Base-by-base conservation (phyloP, 116 monocot genomes). In the Thalassia testudinum region DNA sequence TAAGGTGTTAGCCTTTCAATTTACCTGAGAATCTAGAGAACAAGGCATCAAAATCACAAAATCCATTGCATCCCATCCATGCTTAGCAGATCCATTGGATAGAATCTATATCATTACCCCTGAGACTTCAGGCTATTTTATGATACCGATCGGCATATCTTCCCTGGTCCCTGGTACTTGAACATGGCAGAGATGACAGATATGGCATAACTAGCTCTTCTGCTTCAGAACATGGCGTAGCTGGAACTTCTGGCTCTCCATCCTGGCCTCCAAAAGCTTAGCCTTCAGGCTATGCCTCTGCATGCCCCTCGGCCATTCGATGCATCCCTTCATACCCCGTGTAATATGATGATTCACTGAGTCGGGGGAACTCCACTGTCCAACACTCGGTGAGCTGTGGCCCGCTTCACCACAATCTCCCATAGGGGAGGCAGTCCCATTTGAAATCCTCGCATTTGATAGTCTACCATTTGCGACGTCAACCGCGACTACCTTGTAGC, bases 181-280 rank as follows among this genome's bases (percentile, higher is more conserved):
- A 34, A 10, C 30, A 34, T 34, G 10, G 30, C 10, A 3, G 10
- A 34, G 30, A 34, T 3, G 30, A 34, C 10, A 34, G 3, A 34
- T 10, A 10, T 34, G 45, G 4, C 15, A 45, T 4, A 45, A 7
- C 45, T 72, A 91, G 23, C 78, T 84, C 62, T 85, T 84, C 37
- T 88, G 85, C 58, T 79, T 72, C 18, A 95, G 95, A 21, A 73
- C 88, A 0, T 87, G 95, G 12, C 78, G 80, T 42, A 87, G 59
- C 78, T 81, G 88, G 53, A 88, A 57, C 64, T 85, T 95, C 58
- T 79, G 76, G 64, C 74, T 71, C 27, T 88, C 81, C 48, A 76
- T 65, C 37, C 85, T 85, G 12, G 78, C 81, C 57, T 82, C 95
- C 54, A 87, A 47, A 57, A 95, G 85, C 57, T 95, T 87, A 13